Evolutionary conservation across 345 rosid species (phyloP).

Genomic region (Eucalyptus tenuipes): DNA sequence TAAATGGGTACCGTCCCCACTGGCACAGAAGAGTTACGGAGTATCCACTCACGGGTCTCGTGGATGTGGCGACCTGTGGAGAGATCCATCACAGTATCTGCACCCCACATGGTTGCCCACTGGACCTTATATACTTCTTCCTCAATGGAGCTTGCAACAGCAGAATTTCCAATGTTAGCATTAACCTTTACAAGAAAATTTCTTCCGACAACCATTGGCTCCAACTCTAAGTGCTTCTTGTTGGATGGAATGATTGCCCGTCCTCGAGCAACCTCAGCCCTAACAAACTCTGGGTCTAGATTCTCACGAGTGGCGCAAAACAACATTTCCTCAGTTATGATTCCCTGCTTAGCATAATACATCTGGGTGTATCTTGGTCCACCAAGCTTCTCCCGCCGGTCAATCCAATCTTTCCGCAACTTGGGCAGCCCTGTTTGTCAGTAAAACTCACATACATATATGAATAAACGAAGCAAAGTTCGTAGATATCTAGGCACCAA

Average conservation of each 20-base stretch:
- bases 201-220: slow-evolving; percentile 94
- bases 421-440: slow-evolving; percentile 75
- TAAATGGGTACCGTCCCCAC: slow-evolving; percentile 97
- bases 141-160: slow-evolving; percentile 93
- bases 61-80: slow-evolving; percentile 98
- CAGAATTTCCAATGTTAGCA: slow-evolving; percentile 97
- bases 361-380: slow-evolving; percentile 87
- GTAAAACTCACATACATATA: neutral
- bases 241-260: slow-evolving; percentile 97
- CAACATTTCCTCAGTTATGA: slow-evolving; percentile 91
- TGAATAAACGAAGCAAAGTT: neutral
- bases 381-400: slow-evolving; percentile 63
- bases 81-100: slow-evolving; percentile 97
- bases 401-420: slow-evolving; percentile 85
- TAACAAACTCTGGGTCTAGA: slow-evolving; percentile 92
- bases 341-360: slow-evolving; percentile 97
- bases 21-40: slow-evolving; percentile 91
- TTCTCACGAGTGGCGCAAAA: slow-evolving; percentile 90
- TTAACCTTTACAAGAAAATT: slow-evolving; percentile 94
- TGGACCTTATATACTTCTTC: slow-evolving; percentile 98
- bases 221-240: slow-evolving; percentile 89
- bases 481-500: neutral
- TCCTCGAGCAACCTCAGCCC: slow-evolving; percentile 97
- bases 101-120: slow-evolving; percentile 99
- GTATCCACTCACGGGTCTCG: slow-evolving; percentile 95